phyloP scores from a whole-genome alignment of 2,329 filamentous ascomycete genomes.

The Ophiostoma himal-ulmi region DNA sequence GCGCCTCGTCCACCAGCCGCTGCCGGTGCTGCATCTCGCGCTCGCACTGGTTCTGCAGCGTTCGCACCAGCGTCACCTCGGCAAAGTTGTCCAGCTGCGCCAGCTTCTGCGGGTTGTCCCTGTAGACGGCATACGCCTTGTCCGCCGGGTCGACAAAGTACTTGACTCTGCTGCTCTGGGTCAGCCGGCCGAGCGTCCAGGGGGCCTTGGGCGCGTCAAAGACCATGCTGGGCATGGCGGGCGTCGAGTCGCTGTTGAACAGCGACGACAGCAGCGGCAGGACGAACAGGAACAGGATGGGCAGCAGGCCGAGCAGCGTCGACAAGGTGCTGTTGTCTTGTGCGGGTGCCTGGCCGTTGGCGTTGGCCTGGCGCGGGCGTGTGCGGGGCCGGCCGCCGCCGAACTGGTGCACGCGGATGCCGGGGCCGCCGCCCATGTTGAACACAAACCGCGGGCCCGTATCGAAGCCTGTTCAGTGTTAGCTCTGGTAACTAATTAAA shows the following conservation, averaged over 20 bases:
- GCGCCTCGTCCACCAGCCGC: slow-evolving; percentile 67
- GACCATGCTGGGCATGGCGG: slow-evolving; percentile 62
- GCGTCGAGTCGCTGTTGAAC: slow-evolving; percentile 53
- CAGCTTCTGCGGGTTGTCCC: slow-evolving; percentile 64
- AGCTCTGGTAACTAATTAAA: slow-evolving; percentile 1
- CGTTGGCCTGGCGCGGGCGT: slow-evolving; percentile 53
- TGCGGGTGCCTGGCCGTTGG: slow-evolving; percentile 37
- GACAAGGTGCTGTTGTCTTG: slow-evolving; percentile 43
- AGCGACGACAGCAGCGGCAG: slow-evolving; percentile 76
- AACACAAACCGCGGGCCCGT: slow-evolving; percentile 86
- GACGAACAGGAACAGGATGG: slow-evolving; percentile 83
- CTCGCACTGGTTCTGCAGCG: slow-evolving; percentile 66
- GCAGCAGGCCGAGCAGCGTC: slow-evolving; percentile 69
- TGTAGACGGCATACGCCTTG: slow-evolving; percentile 45
- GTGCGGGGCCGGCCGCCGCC: slow-evolving; percentile 71
- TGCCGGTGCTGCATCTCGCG: slow-evolving; percentile 61
- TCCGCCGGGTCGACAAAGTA: slow-evolving; percentile 84
- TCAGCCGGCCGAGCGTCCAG: slow-evolving; percentile 67
- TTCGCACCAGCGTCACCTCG: slow-evolving; percentile 65
- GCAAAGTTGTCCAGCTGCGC: slow-evolving; percentile 69
- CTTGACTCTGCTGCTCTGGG: slow-evolving; percentile 59
- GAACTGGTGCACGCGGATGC: slow-evolving; percentile 92
- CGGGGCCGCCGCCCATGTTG: slow-evolving; percentile 86
- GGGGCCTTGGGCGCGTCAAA: slow-evolving; percentile 68
- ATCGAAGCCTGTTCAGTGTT: slow-evolving; percentile 52